Conservation (phyloP, 2,329 filamentous ascomycete species). For the Dactylellina parvicollis region DNA sequence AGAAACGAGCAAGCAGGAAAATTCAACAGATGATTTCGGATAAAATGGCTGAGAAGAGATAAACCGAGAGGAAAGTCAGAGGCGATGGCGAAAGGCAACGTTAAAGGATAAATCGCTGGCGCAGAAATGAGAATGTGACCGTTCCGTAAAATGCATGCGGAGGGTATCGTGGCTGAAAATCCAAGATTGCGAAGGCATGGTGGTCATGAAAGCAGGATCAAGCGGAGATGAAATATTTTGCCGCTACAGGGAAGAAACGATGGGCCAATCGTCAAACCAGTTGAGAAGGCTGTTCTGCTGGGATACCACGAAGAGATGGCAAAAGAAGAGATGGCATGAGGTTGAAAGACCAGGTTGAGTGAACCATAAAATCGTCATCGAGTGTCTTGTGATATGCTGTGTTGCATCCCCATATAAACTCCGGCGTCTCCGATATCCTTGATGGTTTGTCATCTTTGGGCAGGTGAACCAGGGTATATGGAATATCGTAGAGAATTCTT, state of each 20-base stretch:
- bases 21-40: slow-evolving; percentile 40
- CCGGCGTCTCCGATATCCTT: slow-evolving; percentile 19
- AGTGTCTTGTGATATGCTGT: slow-evolving; percentile 41
- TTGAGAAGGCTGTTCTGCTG: slow-evolving; percentile 40
- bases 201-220: slow-evolving; percentile 43
- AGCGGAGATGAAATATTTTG: slow-evolving; percentile 28
- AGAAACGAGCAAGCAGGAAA: slow-evolving; percentile 36
- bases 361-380: slow-evolving; percentile 39
- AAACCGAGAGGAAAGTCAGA: slow-evolving; percentile 18
- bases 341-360: slow-evolving; percentile 32
- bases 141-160: slow-evolving; percentile 51
- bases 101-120: slow-evolving; percentile 45
- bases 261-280: slow-evolving; percentile 39
- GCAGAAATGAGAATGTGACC: slow-evolving; percentile 31
- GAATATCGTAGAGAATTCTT: slow-evolving; percentile 18
- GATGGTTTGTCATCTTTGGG: slow-evolving; percentile 11
- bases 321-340: slow-evolving; percentile 21
- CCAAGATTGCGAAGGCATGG: slow-evolving; percentile 41
- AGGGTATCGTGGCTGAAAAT: slow-evolving; percentile 50
- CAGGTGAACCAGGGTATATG: not conserved
- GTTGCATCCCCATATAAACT: slow-evolving; percentile 34
- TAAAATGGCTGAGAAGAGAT: slow-evolving; percentile 53
- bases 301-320: slow-evolving; percentile 4
- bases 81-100: slow-evolving; percentile 29
- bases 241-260: slow-evolving; percentile 20